A percentile compares a stretch with the other conserved stretches of the same genome.
Evolutionary conservation across 1,139 yeast genomes (phyloP).

Genomic region (Hansenula sp.): DNA sequence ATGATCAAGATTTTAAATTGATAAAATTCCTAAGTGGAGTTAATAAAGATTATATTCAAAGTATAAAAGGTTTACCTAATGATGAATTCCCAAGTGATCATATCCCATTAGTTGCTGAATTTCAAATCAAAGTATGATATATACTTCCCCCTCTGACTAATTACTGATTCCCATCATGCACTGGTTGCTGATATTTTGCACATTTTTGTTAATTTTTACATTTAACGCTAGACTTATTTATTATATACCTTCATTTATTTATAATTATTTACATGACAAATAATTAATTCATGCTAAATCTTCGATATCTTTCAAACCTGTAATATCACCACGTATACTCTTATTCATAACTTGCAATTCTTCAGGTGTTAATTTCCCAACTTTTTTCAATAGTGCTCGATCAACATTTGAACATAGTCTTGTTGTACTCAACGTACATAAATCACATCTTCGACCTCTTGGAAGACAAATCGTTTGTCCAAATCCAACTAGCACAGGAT

Average conservation of each 20-base stretch:
- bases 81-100: conserved; percentile 92
- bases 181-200: too few relatives aligned
- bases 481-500: conserved; percentile 86
- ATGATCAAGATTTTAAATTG: conserved; percentile 32
- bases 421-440: conserved; percentile 55
- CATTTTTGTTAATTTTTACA: too few relatives aligned
- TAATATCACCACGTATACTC: conserved; percentile 27
- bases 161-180: too few relatives aligned
- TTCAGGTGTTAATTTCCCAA: conserved; percentile 30
- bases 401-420: conserved; percentile 53
- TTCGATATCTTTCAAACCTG: conserved; percentile 22
- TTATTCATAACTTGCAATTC: conserved; percentile 34
- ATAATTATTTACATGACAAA: background rate
- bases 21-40: conserved; percentile 65
- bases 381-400: conserved; percentile 35
- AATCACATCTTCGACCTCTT: conserved; percentile 64
- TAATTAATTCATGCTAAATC: conserved; percentile 16
- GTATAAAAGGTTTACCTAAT: conserved; percentile 84
- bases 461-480: conserved; percentile 89
- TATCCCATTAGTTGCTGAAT: conserved; percentile 74
- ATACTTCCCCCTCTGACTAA: too few relatives aligned
- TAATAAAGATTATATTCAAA: conserved; percentile 65
- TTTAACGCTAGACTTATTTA: background rate
- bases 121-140: conserved; percentile 45
- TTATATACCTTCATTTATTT: background rate